phyloP scores from a whole-genome alignment of 2,329 filamentous ascomycete species.

The Raffaelea ambrosiae region DNA sequence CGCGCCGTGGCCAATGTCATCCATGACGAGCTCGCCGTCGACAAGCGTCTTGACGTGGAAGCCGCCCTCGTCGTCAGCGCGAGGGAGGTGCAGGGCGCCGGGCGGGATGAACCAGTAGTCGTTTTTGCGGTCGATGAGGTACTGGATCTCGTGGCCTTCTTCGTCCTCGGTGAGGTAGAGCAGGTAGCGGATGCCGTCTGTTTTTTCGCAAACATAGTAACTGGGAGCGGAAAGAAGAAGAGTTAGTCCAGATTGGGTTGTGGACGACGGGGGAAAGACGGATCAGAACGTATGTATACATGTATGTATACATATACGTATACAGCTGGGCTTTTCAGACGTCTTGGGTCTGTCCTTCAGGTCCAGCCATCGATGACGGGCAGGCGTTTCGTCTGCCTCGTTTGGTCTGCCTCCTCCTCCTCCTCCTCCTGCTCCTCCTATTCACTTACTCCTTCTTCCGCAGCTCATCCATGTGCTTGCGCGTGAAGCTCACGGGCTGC shows the following conservation, averaged over 20 bases:
- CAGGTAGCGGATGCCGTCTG: conserved; percentile 91
- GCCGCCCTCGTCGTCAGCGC: conserved; percentile 44
- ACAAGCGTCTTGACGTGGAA: conserved; percentile 79
- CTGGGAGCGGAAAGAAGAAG: conserved; percentile 25
- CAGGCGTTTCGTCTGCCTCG: too few relatives aligned
- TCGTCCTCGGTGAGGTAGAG: conserved; percentile 73
- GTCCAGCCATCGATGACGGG: too few relatives aligned
- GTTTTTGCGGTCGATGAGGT: conserved; percentile 95
- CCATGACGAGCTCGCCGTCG: conserved; percentile 88
- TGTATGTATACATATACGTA: too few relatives aligned
- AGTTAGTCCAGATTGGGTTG: neutral
- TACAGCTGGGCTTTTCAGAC: too few relatives aligned
- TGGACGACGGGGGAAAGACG: neutral
- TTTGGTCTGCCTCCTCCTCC: too few relatives aligned
- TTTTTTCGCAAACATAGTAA: conserved; percentile 98
- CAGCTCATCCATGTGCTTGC: conserved; percentile 75
- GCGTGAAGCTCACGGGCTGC: conserved; percentile 87
- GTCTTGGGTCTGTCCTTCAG: too few relatives aligned
- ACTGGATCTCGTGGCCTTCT: conserved; percentile 59
- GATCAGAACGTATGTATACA: too few relatives aligned
- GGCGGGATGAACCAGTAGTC: conserved; percentile 82
- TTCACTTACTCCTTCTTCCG: conserved; percentile 60
- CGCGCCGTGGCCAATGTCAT: conserved; percentile 60
- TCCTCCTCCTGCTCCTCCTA: neutral
- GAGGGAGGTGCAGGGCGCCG: conserved; percentile 69